These are phyloP conservation scores for Xylariaceae sp. DNA, from an alignment of 2,329 filamentous ascomycete species.

Conservation along the genomic window DNA sequence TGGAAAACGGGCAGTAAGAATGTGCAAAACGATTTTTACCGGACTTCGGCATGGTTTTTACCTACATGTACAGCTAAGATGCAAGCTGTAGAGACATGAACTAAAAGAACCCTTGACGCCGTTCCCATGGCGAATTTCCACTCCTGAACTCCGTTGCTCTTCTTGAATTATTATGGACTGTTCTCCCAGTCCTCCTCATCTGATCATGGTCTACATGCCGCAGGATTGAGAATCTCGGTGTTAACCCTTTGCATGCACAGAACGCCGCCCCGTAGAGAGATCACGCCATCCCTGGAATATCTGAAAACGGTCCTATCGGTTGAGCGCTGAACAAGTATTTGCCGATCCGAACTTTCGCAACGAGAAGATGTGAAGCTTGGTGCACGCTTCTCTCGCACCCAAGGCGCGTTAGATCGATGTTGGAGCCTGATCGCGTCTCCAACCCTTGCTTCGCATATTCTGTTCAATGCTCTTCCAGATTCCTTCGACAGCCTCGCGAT, in stretches of 20 bases:
- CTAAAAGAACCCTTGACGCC: slow-evolving; percentile 7
- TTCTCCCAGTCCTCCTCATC: slow-evolving; percentile 4
- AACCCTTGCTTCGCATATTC: slow-evolving; percentile 80
- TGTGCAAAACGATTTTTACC: background rate
- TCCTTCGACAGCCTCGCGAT: slow-evolving; percentile 85
- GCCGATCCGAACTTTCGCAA: background rate
- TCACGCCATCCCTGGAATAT: background rate
- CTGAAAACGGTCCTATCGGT: background rate
- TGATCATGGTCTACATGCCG: background rate
- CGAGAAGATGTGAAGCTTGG: background rate
- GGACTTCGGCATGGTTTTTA: background rate
- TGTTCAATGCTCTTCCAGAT: slow-evolving; percentile 88
- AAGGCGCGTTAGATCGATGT: slow-evolving; percentile 38
- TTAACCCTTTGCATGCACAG: background rate
- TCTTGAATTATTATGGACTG: slow-evolving; percentile 1
- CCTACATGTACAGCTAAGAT: background rate
- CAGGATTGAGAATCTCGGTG: background rate
- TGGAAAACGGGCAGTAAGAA: background rate
- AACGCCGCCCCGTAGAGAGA: background rate
- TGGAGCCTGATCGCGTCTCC: slow-evolving; percentile 67
- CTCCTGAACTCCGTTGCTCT: slow-evolving; percentile 12
- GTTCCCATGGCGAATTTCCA: slow-evolving; percentile 1
- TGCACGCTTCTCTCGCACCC: background rate
- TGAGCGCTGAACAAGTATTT: background rate
- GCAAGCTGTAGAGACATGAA: slow-evolving; percentile 1